Percentiles rank a stretch among this genome's conserved stretches.
These are phyloP conservation scores for Erythrophleum ivorense DNA, from an alignment of 331 rosid species.

Conservation along the genomic window DNA sequence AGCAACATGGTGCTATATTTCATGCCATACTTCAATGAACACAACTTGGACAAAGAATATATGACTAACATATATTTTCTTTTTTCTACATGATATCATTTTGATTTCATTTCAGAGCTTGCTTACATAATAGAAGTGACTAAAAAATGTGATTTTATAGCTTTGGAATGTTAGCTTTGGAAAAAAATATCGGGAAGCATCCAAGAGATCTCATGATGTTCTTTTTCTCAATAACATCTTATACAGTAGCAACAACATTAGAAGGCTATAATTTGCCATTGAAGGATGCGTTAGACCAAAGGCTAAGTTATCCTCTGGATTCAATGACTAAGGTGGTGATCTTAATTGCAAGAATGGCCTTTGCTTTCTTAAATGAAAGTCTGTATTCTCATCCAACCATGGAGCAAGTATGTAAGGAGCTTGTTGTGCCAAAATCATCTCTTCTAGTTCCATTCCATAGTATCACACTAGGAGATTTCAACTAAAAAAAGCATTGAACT, in stretches of 20 bases:
- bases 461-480: neutral
- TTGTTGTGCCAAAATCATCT: neutral
- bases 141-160: slow-evolving; percentile 39
- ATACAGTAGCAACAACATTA: neutral
- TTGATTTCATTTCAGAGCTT: slow-evolving; percentile 2
- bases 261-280: neutral
- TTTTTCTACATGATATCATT: neutral
- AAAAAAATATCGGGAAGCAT: slow-evolving; percentile 44
- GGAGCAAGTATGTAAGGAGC: slow-evolving; percentile 27
- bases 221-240: neutral
- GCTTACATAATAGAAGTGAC: slow-evolving; percentile 1
- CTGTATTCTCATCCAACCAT: slow-evolving; percentile 37
- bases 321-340: neutral
- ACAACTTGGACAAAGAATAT: too few species aligned
- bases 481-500: neutral
- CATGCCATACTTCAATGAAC: too few species aligned
- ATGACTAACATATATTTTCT: neutral
- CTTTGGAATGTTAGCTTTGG: slow-evolving; percentile 35
- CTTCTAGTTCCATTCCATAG: neutral
- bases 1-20: neutral
- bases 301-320: neutral
- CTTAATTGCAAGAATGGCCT: neutral
- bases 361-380: slow-evolving; percentile 17
- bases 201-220: slow-evolving; percentile 19
- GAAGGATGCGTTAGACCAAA: slow-evolving; percentile 36